phyloP scores from a whole-genome alignment of 768 basidiomycete genomes.

The Trametes cinnabarina region DNA sequence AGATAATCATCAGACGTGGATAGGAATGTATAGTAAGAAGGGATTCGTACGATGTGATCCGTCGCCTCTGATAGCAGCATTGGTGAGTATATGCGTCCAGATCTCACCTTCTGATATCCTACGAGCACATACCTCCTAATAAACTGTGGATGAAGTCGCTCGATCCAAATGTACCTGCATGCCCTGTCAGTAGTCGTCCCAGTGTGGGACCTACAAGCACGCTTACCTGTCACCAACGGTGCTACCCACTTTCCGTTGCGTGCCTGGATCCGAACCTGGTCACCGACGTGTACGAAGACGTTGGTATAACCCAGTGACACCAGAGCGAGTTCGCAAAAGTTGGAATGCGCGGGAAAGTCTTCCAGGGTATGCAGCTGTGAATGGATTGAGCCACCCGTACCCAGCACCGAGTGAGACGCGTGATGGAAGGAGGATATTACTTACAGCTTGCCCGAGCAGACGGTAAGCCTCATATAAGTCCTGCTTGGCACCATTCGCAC shows the following conservation, averaged over 20 bases:
- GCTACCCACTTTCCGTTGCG: constrained; percentile 75
- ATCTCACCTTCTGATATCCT: neutral
- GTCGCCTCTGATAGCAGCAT: constrained; percentile 46
- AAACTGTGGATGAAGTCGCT: constrained; percentile 79
- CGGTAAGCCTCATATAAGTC: constrained; percentile 80
- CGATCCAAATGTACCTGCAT: constrained; percentile 66
- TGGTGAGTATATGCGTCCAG: neutral
- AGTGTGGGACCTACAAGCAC: neutral
- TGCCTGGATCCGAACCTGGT: constrained; percentile 69
- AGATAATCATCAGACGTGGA: too few species aligned
- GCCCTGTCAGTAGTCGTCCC: neutral
- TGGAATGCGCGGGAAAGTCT: constrained; percentile 86
- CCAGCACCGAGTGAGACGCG: neutral
- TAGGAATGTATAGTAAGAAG: neutral
- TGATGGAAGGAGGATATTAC: constrained; percentile 20
- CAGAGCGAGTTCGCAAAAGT: constrained; percentile 85
- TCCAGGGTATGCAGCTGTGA: constrained; percentile 73
- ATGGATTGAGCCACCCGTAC: neutral
- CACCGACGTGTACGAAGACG: constrained; percentile 87
- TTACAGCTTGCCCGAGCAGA: constrained; percentile 68
- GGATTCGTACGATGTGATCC: constrained; percentile 52
- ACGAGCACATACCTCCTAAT: constrained; percentile 55
- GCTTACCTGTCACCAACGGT: constrained; percentile 74
- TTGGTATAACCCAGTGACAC: constrained; percentile 68
- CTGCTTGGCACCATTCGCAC: constrained; percentile 53